Evolutionary conservation across 345 rosid genomes (phyloP).

Genomic region (Camelina neglecta): DNA sequence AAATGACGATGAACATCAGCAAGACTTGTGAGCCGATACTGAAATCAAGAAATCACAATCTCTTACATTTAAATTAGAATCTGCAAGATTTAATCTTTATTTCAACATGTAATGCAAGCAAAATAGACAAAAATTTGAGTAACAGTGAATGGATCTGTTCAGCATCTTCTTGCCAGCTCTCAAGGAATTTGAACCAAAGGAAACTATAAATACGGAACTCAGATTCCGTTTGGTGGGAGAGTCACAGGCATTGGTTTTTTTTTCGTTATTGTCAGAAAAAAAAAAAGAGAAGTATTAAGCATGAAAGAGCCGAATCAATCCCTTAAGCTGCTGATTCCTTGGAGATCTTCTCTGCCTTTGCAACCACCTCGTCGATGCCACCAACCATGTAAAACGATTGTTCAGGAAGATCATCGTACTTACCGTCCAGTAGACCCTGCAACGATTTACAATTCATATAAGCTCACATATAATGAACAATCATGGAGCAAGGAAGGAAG

Average conservation of each 20-base stretch:
- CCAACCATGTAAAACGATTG: slow-evolving; percentile 75
- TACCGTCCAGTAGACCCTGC: slow-evolving; percentile 41
- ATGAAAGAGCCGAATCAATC: background rate
- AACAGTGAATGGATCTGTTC: slow-evolving; percentile 32
- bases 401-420: slow-evolving; percentile 56
- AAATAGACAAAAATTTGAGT: slow-evolving; percentile 39
- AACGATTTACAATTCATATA: slow-evolving; percentile 7
- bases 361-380: slow-evolving; percentile 60
- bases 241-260: slow-evolving; percentile 24
- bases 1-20: background rate
- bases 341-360: slow-evolving; percentile 66
- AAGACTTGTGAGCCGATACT: background rate
- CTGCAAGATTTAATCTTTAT: slow-evolving; percentile 37
- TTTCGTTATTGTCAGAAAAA: slow-evolving; percentile 42
- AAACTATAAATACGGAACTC: slow-evolving; percentile 30
- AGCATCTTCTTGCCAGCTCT: slow-evolving; percentile 29
- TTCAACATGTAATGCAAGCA: slow-evolving; percentile 25
- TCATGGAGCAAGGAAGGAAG: background rate
- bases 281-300: background rate
- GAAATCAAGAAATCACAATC: background rate
- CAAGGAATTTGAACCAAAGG: slow-evolving; percentile 19
- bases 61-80: slow-evolving; percentile 13
- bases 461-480: background rate
- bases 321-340: slow-evolving; percentile 60
- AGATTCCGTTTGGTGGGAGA: slow-evolving; percentile 20